Conservation (phyloP, 345 rosid genomes). For the Acer negundo region DNA sequence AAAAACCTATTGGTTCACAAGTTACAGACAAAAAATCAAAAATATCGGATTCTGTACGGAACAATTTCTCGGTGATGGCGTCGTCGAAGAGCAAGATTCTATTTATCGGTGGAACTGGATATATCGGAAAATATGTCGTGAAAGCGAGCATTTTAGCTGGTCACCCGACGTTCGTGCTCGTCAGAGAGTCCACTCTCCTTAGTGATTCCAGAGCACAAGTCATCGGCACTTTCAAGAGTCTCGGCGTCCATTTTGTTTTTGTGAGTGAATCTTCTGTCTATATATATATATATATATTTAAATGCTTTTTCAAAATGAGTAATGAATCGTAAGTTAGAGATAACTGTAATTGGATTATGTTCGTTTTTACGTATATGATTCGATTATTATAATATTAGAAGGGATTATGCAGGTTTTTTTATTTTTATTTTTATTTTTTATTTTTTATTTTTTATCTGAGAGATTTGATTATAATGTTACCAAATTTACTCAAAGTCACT, state of each 20-base stretch:
- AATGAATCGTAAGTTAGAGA: too few species aligned
- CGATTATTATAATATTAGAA: too few species aligned
- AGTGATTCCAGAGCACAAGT: constrained; percentile 1
- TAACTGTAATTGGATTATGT: too few species aligned
- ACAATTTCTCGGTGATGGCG: not conserved
- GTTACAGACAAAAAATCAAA: not conserved
- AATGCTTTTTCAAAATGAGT: too few species aligned
- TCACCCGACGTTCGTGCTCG: constrained; percentile 20
- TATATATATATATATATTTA: too few species aligned
- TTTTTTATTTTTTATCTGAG: too few species aligned
- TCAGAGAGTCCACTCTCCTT: constrained; percentile 21
- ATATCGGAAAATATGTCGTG: not conserved
- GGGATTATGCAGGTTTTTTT: too few species aligned
- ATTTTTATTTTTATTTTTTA: too few species aligned
- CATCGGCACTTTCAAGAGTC: constrained; percentile 11
- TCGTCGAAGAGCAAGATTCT: constrained; percentile 18
- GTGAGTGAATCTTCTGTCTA: not conserved
- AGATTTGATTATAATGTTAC: too few species aligned
- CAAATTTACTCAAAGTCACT: too few species aligned
- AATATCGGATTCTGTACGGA: too few species aligned
- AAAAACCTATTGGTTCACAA: not conserved
- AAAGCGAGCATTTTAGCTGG: constrained; percentile 25
- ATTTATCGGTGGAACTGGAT: constrained; percentile 29
- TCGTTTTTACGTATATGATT: too few species aligned
- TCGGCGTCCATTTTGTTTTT: constrained; percentile 15